Percentiles rank a stretch among this genome's conserved stretches.
phyloP scores from a whole-genome alignment of 345 rosid genomes.

The Brassica carinata region DNA sequence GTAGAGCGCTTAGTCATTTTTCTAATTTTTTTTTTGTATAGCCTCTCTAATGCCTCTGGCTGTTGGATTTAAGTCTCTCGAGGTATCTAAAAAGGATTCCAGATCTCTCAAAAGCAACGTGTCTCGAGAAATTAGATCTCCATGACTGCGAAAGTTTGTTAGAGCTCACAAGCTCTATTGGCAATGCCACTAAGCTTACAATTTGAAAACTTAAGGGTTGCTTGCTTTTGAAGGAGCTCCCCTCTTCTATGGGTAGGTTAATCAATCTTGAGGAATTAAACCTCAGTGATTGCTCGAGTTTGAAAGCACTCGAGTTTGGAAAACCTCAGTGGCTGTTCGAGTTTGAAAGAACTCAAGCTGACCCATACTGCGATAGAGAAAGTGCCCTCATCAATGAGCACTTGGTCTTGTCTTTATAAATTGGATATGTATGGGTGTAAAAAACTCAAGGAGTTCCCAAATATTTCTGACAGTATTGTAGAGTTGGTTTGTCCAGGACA shows the following conservation, averaged over 20 bases:
- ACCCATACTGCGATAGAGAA: constrained; percentile 7
- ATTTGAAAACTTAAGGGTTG: no score
- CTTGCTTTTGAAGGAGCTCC: no score
- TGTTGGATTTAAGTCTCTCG: background rate
- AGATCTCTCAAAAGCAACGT: background rate
- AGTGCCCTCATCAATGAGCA: constrained; percentile 5
- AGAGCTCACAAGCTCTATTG: no score
- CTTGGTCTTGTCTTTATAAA: background rate
- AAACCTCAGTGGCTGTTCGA: constrained; percentile 19
- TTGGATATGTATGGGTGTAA: background rate
- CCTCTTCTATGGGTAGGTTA: no score
- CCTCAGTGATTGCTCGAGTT: background rate
- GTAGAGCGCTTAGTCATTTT: background rate
- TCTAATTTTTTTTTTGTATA: background rate
- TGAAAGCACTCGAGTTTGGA: background rate
- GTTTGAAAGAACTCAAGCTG: background rate
- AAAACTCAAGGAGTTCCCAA: background rate
- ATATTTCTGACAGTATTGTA: background rate
- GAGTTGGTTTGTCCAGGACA: background rate
- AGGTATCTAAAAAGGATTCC: background rate
- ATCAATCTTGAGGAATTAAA: background rate
- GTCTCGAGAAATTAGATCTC: background rate
- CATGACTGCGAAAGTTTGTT: no score
- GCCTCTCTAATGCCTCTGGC: background rate
- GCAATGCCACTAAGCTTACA: no score